Base-by-base conservation (phyloP, 345 rosid species). In the Kernera saxatilis region DNA sequence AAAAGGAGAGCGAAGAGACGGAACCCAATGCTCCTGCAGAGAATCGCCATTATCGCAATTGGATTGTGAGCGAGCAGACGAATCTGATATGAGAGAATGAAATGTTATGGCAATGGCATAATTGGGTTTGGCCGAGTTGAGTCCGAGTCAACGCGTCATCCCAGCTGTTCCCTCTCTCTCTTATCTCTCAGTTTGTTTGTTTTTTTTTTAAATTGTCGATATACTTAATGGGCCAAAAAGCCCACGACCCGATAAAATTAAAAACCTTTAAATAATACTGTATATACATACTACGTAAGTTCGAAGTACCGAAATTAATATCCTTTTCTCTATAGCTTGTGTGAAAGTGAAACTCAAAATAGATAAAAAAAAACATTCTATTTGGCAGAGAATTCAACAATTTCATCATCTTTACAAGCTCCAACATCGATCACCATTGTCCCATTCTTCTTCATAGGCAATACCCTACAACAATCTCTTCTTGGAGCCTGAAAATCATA, bases 401-500 rank as follows among this genome's bases (percentile, higher is more conserved):
- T 46, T 55, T 88, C 88, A 52, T 70, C 82, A 45, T 77, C 82
- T 59, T 46, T 18, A 78, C 87, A 88, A 19, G 21, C 78, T n/a
- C 84, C 86, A 12, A 84, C 85, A 48, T 81, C 73, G 50, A 86
- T 43, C 18, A 50, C 73, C 74, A 87, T 8, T 1, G 82, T 80
- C 10, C 74, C 82, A 3, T 60, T 77, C 71, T 48, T 82, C 37
- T 65, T 56, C 5, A 15, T 35, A 0, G 79, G 85, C 71, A 81
- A 53, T 1, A 82, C 57, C 32, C 87, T 81, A 68, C 93, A 81
- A 60, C 88, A 80, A 35, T 85, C 81, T 78, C 96, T 83, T 48
- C 89, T 75, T 0, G 87, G 92, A 56, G 86, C 71, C 91, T 86
- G 53, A 18, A 18, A 14, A 15, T 26, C 55, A 29, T 50, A 64